Evolutionary conservation across 176 grass and related monocot species (phyloP), one percentile per base, ranked within the genome.

Genomic region (Lolium perenne): DNA sequence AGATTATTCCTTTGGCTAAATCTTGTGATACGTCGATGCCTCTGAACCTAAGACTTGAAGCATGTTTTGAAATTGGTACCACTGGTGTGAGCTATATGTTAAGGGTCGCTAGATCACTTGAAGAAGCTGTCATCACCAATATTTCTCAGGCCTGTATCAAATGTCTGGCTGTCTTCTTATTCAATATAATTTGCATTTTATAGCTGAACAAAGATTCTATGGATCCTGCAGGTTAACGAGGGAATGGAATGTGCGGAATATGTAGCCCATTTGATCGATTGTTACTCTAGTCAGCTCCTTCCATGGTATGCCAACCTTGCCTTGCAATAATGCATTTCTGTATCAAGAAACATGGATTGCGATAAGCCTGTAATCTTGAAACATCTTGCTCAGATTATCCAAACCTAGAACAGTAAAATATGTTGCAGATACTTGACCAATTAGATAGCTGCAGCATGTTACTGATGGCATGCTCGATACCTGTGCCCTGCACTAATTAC

Each of bases 211-310:
- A 76, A 76, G 5, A 40, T 86, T 84, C 78, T 80, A 64, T 45
- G 71, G 15, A 71, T 71, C 38, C 21, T 88, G 82, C 89, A 95
- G 93, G 71, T 73, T 82, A 84, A 90, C 86, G 88, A 60, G 81
- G 71, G 84, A 85, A 69, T 63, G 32, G 76, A 81, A 71, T 65
- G 80, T 83, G 75, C 75, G 32, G 79, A 89, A 8, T 54, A 77
- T 87, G 83, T 89, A 80, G 76, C 86, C 84, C 50, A 62, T 91
- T 83, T 98, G 85, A 87, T 98, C 57, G 87, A 92, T 38, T 95
- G 85, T 76, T 95, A 98, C 91, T 92, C 79, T 78, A 74, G 69
- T 72, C 85, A 26, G 78, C 83, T 98, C 63, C 90, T 98, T 98
- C 88, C 88, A 21, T 86, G 93, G 96, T 98, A 98, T 62, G 84